Evolutionary conservation across 345 rosid species (phyloP), one percentile per base, ranked within the genome.

Genomic region (Citrus reticulata): DNA sequence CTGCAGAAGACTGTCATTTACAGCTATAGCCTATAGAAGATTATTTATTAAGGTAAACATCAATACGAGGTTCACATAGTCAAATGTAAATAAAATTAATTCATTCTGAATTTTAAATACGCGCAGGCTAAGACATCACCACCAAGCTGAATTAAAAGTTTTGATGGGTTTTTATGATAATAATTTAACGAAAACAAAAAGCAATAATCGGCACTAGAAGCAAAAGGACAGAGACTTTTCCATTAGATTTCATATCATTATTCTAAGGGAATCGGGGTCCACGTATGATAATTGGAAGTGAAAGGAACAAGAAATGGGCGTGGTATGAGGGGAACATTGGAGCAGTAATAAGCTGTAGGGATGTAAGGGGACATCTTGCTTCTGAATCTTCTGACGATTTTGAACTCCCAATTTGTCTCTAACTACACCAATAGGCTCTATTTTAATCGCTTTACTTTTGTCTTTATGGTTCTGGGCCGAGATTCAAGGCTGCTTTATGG

Each of bases 301-400:
- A 74, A 76, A 73, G 79, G 70, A 82, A 11, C 65, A 57, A 69
- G 40, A 68, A 76, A 40, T 4, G 67, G 69, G 85, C 89, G 89
- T 86, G 91, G 86, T 74, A 64, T 80, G 88, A 83, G 75, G 89
- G 88, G 83, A 84, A 88, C 90, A 88, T 78, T 71, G 90, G 80
- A 83, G 81, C 93, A 84, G 93, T 70, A 46, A 80, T 40, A 60
- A 27, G 58, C 9, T 91, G 98, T 88, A 81, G 91, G 96, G 91
- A 78, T 84, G 80, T 57, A 83, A 85, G 91, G 96, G 79, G 88
- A 91, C 96, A 91, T 72, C 1, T 71, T 24, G 55, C 75, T 79
- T 83, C 87, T 80, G 82, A 79, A 71, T 61, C 68, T 77, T 79
- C 82, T 82, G 75, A 78, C 59, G 79, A 70, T 68, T 25, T n/a